A percentile compares a stretch with the other conserved stretches of the same genome.
phyloP scores from a whole-genome alignment of 805 yeast genomes.

The Candida coleopterorum region DNA sequence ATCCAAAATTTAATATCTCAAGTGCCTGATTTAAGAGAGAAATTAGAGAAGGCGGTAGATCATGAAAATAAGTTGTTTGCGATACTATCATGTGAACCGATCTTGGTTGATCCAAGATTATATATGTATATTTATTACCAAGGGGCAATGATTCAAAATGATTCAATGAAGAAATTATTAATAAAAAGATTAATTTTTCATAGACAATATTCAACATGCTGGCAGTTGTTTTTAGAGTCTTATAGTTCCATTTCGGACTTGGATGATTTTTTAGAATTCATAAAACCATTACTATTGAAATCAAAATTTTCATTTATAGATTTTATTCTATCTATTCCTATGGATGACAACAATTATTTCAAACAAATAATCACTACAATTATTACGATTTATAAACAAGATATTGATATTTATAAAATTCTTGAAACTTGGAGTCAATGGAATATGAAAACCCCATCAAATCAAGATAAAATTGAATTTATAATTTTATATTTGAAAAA shows the following conservation, averaged over 20 bases:
- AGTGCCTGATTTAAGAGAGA: conserved; percentile 13
- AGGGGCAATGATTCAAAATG: conserved; percentile 9
- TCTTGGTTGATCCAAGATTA: conserved; percentile 24
- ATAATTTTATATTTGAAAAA: background rate
- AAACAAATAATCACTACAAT: conserved; percentile 17
- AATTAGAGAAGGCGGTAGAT: conserved; percentile 23
- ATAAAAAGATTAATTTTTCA: conserved; percentile 28
- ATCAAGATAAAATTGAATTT: background rate
- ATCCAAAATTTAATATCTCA: conserved; percentile 1
- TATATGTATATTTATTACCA: conserved; percentile 12
- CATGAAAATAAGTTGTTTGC: conserved; percentile 23
- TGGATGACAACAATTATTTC: conserved; percentile 12
- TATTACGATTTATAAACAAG: background rate
- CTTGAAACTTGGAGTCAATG: background rate
- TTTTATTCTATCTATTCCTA: conserved; percentile 19
- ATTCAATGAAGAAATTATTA: conserved; percentile 19
- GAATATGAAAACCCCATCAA: background rate
- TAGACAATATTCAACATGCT: conserved; percentile 23
- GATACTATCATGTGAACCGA: conserved; percentile 29
- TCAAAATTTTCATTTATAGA: conserved; percentile 22
- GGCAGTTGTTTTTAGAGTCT: conserved; percentile 25
- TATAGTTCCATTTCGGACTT: conserved; percentile 29
- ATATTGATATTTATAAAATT: background rate
- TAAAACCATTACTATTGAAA: conserved; percentile 18
- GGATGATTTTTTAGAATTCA: conserved; percentile 31